A percentile compares a stretch with the other conserved stretches of the same genome.
phyloP scores from a whole-genome alignment of 2,329 filamentous ascomycete species.

The Myriosclerotinia duriaeana region DNA sequence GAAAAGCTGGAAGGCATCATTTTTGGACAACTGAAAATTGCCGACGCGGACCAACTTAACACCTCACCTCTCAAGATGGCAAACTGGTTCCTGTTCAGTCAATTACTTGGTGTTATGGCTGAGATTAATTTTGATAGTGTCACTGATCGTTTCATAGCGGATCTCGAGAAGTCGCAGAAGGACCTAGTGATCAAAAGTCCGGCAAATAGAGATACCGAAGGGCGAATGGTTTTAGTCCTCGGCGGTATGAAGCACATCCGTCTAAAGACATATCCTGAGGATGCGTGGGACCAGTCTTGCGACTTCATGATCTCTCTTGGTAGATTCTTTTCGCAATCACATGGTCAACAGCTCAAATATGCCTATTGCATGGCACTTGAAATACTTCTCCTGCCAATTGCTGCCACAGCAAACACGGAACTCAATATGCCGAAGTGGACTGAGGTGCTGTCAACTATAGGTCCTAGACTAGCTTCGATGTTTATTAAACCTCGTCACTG shows the following conservation, averaged over 20 bases:
- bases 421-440: constrained; percentile 82
- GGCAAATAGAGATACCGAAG: constrained; percentile 67
- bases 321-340: constrained; percentile 77
- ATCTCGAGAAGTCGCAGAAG: constrained; percentile 75
- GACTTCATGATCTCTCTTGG: constrained; percentile 83
- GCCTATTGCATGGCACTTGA: constrained; percentile 93
- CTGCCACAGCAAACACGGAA: constrained; percentile 74
- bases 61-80: constrained; percentile 81
- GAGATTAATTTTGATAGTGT: constrained; percentile 86
- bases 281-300: constrained; percentile 81
- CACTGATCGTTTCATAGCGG: constrained; percentile 74
- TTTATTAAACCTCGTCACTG: constrained; percentile 91
- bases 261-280: constrained; percentile 70
- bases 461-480: constrained; percentile 77
- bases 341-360: constrained; percentile 87
- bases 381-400: constrained; percentile 80
- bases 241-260: constrained; percentile 88
- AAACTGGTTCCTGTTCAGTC: constrained; percentile 93
- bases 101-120: constrained; percentile 94
- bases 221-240: constrained; percentile 81
- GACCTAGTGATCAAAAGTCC: constrained; percentile 72
- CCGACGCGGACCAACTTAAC: constrained; percentile 77
- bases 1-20: constrained; percentile 94
- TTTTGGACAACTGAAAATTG: constrained; percentile 88
- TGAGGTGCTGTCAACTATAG: constrained; percentile 76